A percentile compares a stretch with the other conserved stretches of the same genome.
Conservation (phyloP, 169 alveolate species). For the Eimeria maxima region DNA sequence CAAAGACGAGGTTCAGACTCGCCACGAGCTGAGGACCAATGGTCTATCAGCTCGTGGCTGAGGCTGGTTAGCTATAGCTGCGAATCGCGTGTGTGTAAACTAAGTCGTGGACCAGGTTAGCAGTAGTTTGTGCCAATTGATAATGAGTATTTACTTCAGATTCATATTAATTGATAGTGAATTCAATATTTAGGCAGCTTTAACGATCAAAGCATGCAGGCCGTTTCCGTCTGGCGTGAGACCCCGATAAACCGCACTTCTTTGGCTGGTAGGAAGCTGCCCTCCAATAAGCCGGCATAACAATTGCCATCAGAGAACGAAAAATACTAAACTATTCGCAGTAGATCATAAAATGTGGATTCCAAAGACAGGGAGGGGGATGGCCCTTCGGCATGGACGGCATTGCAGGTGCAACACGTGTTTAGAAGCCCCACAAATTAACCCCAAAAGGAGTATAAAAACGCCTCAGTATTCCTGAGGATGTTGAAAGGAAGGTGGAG, state of each 20-base stretch:
- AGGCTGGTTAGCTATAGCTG: background rate
- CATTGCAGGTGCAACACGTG: background rate
- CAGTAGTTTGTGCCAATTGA: background rate
- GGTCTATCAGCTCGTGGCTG: conserved; percentile 12
- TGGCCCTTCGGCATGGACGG: too few relatives aligned
- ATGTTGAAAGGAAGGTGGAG: background rate
- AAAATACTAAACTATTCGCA: background rate
- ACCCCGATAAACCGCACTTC: background rate
- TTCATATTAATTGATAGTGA: background rate
- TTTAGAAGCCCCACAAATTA: background rate
- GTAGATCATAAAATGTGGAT: too few relatives aligned
- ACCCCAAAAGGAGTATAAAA: background rate
- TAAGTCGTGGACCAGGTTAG: background rate
- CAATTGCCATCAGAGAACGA: background rate
- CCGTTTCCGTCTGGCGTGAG: background rate
- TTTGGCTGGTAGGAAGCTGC: background rate
- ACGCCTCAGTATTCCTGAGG: background rate
- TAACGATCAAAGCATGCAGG: background rate
- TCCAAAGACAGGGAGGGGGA: background rate
- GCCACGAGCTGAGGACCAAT: background rate
- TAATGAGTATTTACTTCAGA: background rate
- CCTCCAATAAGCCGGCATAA: background rate
- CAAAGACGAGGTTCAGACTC: background rate
- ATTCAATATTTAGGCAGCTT: background rate
- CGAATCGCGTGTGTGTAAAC: background rate